Base-by-base conservation (phyloP, 306 rosid species). In the Acacia acuminata region DNA sequence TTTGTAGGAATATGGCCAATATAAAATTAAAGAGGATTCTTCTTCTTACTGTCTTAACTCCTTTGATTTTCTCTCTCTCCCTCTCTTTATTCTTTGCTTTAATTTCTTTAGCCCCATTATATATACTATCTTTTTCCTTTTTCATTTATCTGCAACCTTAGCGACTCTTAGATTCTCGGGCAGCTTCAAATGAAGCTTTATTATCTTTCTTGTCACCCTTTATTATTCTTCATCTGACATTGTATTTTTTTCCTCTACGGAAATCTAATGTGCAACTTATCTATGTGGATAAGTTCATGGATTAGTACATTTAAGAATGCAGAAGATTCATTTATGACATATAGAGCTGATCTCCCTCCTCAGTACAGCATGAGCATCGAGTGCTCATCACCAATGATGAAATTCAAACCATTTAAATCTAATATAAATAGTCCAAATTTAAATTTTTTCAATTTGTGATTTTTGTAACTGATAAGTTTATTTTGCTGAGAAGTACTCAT, bases 11-110 rank as follows among this genome's bases (percentile, higher is more conserved):
- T 92, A 86, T 89, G 92, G 87, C 85, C 82, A 82, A 76, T 84
- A 76, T 84, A 89, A 89, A 92, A 72, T 1, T 72, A 72, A 92
- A 90, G 88, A 84, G 67, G 92, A 91, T 94, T 94, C 94, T 91
- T 89, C 94, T 92, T 91, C 81, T 85, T 81, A 86, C 87, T 84
- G 50, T 78, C 32, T 58, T 22, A n/a, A 58, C 7, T 58, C 65
- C 65, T 58, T 58, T 58, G 10, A 58, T 10, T 58, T 43, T 82
- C 75, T 13, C 24, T 22, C 15, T 42, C 20, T 42, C 19, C 7
- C 53, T 80, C 12, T 44, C 3, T 79, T 85, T 77, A 73, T 83
- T 73, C 76, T 80, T 82, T 74, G 71, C 83, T 77, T 77, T 58
- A 58, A 58, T 10, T 71, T 81, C 75, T 84, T 84, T 84, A 81